Percentiles rank a stretch among this genome's conserved stretches.
phyloP scores from a whole-genome alignment of 208 protist species.

The Jaenimonas drosophilae region DNA sequence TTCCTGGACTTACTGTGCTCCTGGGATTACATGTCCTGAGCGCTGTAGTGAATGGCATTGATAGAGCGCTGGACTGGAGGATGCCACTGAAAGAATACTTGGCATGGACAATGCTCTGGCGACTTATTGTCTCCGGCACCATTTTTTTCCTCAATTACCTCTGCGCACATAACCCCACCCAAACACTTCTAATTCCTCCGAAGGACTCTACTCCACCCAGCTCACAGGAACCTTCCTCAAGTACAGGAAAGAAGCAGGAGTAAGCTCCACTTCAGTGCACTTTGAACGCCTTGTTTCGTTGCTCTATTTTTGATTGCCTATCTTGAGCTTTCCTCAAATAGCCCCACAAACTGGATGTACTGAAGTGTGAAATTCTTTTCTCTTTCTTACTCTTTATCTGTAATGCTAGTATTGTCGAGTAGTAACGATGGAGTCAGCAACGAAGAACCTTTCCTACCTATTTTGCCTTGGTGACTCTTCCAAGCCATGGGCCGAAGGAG shows the following conservation, averaged over 20 bases:
- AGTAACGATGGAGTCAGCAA: constrained; percentile 24
- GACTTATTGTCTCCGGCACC: constrained; percentile 1
- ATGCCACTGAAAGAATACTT: constrained; percentile 22
- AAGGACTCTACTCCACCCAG: neutral
- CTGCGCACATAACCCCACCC: neutral
- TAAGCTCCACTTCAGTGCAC: neutral
- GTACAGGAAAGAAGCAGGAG: neutral
- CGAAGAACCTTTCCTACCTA: constrained; percentile 48
- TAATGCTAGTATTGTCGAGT: neutral
- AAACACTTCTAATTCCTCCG: neutral
- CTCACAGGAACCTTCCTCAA: neutral
- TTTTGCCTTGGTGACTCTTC: constrained; percentile 51
- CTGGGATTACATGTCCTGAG: constrained; percentile 13
- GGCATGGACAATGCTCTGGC: constrained; percentile 18
- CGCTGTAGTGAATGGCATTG: constrained; percentile 11
- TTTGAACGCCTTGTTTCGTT: no score
- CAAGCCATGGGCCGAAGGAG: constrained; percentile 82
- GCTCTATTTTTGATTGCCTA: no score
- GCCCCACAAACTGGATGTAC: neutral
- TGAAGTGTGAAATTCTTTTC: constrained; percentile 1
- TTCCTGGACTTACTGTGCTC: constrained; percentile 17
- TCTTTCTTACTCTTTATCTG: constrained; percentile 6
- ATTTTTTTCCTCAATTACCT: neutral
- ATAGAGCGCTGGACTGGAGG: constrained; percentile 17
- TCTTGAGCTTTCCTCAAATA: no score